Evolutionary conservation across 2,329 filamentous ascomycete genomes (phyloP), one percentile per base, ranked within the genome.

Genomic region (Claviceps digitariae): DNA sequence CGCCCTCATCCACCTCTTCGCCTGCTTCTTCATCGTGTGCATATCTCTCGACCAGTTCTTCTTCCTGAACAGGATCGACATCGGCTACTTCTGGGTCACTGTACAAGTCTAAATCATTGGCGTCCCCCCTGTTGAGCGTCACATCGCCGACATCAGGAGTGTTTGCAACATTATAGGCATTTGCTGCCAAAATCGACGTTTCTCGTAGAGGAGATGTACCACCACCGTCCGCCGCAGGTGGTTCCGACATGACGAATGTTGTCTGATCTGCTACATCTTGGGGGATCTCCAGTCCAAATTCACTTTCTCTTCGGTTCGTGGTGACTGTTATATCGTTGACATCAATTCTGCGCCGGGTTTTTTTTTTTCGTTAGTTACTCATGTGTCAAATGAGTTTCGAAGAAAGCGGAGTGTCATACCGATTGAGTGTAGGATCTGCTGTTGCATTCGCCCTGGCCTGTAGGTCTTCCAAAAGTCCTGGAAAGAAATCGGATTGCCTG

Each of bases 401-500:
- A 36, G 12, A 3, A 23, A 12, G 8, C n/a, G n/a, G 31, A 10
- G 12, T 1, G 5, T 20, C 63, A 47, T 64, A 74, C 72, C 72
- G 68, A 55, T 75, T 73, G 52, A 74, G 68, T 2, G 69, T 69
- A 3, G 74, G 66, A 27, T 72, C 72, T 12, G 67, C 55, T 40
- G 27, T 66, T 13, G 68, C 63, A 3, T 67, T 66, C 10, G 69
- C 66, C 9, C 61, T 63, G 4, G 64, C 70, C 13, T 71, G 63
- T 3, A 75, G 64, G 51, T 75, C 71, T 43, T 74, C 69, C 9
- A 74, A 58, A 7, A 73, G 64, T 2, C 69, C 72, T 0, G 76
- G 74, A 53, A 80, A 79, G 59, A 80, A 79, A 2, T 74, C 77
- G 0, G 74, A 74, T 54, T 74, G 72, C 13, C 74, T 67, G 0